Evolutionary conservation across 371 early-diverging fungal genomes (phyloP).

Genomic region (Polyrhizophydium stewartii): DNA sequence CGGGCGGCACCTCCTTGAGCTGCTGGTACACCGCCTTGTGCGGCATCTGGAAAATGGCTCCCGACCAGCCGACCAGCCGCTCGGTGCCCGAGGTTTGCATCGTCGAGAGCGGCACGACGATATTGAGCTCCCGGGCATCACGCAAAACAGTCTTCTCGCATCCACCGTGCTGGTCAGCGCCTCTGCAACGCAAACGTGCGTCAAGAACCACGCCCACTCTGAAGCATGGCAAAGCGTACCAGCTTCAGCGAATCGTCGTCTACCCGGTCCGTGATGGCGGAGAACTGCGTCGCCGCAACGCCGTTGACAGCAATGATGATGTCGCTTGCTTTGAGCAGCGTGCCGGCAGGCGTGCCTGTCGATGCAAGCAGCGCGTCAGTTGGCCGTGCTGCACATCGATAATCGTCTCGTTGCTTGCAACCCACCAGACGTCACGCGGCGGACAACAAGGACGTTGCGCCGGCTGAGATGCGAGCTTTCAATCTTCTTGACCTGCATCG

Average conservation of each 20-base stretch:
- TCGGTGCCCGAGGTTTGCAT: slow-evolving; percentile 42
- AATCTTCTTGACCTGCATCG: slow-evolving; percentile 20
- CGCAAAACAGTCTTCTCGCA: slow-evolving; percentile 51
- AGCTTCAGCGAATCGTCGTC: slow-evolving; percentile 14
- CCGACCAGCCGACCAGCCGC: slow-evolving; percentile 74
- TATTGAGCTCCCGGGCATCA: slow-evolving; percentile 53
- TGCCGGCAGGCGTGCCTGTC: slow-evolving; percentile 13
- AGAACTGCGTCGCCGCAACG: slow-evolving; percentile 18
- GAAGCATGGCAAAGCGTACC: slow-evolving; percentile 8
- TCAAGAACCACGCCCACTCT: too few relatives aligned
- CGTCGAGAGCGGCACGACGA: slow-evolving; percentile 35
- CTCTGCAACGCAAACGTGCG: background rate
- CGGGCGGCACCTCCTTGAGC: slow-evolving; percentile 62
- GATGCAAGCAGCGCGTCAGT: background rate
- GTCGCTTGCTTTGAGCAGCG: slow-evolving; percentile 27
- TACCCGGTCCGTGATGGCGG: slow-evolving; percentile 14
- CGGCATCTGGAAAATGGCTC: slow-evolving; percentile 70
- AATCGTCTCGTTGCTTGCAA: too few relatives aligned
- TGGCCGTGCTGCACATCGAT: background rate
- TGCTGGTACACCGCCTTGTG: slow-evolving; percentile 79
- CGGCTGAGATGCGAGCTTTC: slow-evolving; percentile 26
- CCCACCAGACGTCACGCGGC: slow-evolving; percentile 25
- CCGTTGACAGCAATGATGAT: slow-evolving; percentile 30
- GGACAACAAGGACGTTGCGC: slow-evolving; percentile 31
- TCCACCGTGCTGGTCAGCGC: background rate